Evolutionary conservation across 1,284 basidiomycete species (phyloP).

Genomic region (Agaricales sp.): DNA sequence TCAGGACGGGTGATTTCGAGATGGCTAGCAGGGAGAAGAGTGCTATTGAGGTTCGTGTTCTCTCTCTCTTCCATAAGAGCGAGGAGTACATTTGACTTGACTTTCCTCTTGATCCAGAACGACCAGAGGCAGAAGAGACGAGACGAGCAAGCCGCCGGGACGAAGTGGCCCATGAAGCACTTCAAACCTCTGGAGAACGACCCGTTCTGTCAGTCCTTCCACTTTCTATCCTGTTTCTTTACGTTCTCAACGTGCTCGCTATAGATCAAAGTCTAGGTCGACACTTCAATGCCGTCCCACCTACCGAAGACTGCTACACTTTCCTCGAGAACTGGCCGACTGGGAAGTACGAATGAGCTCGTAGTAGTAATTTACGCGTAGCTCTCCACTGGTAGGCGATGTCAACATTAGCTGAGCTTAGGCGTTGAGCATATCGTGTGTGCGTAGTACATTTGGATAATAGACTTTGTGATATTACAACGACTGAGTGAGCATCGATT

Average conservation of each 20-base stretch:
- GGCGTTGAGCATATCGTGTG: too few relatives aligned
- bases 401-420: too few relatives aligned
- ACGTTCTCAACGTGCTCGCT: conserved; percentile 3
- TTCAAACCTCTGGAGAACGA: conserved; percentile 64
- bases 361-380: too few relatives aligned
- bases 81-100: not conserved
- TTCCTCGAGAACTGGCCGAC: conserved; percentile 50
- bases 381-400: too few relatives aligned
- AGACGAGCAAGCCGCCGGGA: conserved; percentile 70
- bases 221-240: conserved; percentile 2
- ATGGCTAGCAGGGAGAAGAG: conserved; percentile 85
- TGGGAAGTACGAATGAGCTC: not conserved
- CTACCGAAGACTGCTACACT: conserved; percentile 57
- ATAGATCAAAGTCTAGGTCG: conserved; percentile 54
- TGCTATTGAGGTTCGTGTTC: conserved; percentile 69
- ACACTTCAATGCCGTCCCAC: conserved; percentile 41
- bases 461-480: too few relatives aligned
- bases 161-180: conserved; percentile 69
- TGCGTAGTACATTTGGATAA: too few relatives aligned
- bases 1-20: conserved; percentile 87
- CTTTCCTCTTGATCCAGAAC: conserved; percentile 53
- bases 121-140: conserved; percentile 85
- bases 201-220: conserved; percentile 47
- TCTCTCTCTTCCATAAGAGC: conserved; percentile 1
- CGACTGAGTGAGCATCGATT: too few relatives aligned